phyloP scores from a whole-genome alignment of 1,139 yeast species.

The Geotrichum klebahnii region DNA sequence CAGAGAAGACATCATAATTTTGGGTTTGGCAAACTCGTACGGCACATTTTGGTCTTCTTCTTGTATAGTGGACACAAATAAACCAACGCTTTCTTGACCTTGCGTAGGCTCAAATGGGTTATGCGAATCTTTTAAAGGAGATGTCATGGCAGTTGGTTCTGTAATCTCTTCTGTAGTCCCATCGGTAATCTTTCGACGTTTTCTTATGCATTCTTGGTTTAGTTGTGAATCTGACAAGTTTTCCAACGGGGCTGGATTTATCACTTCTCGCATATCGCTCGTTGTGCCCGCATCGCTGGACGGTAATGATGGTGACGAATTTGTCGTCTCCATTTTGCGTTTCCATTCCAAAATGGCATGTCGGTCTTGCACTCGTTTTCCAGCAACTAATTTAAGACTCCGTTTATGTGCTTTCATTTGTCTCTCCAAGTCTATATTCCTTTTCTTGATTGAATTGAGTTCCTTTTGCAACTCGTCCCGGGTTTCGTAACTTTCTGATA shows the following conservation, averaged over 20 bases:
- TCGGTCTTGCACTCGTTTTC: conserved; percentile 13
- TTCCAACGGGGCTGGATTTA: no score
- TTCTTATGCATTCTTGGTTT: not conserved
- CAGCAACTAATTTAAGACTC: conserved; percentile 2
- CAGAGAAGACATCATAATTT: not conserved
- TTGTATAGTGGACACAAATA: conserved; percentile 1
- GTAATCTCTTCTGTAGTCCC: not conserved
- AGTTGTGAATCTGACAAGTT: not conserved
- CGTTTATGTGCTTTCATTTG: conserved; percentile 4
- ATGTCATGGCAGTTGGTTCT: not conserved
- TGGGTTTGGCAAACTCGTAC: not conserved
- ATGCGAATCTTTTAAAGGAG: not conserved
- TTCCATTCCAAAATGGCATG: conserved; percentile 7
- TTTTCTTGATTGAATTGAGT: not conserved
- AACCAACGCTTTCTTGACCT: not conserved
- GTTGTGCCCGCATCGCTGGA: not conserved
- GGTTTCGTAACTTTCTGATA: not conserved
- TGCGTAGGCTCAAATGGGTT: not conserved
- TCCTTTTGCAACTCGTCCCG: not conserved
- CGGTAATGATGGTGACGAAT: not conserved
- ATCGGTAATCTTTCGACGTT: not conserved
- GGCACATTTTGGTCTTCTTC: conserved; percentile 1
- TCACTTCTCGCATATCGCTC: no score
- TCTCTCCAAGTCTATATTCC: conserved; percentile 2
- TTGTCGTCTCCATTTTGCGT: not conserved